These are phyloP conservation scores for Fusarium azukiicola DNA, from an alignment of 2,329 filamentous ascomycete genomes.

Conservation along the genomic window DNA sequence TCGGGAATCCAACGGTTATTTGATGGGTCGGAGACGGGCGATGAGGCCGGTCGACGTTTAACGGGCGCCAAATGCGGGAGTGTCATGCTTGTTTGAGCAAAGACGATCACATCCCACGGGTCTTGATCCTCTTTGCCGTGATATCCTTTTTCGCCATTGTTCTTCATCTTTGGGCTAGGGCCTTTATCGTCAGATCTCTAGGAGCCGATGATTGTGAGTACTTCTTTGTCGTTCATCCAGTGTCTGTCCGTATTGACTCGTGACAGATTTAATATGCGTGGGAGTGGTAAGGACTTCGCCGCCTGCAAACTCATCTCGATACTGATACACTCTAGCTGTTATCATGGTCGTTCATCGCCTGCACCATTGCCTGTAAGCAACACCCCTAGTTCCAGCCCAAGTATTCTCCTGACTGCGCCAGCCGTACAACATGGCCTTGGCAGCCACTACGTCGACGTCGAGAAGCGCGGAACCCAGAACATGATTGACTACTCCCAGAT, in stretches of 20 bases:
- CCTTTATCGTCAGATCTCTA: constrained; percentile 39
- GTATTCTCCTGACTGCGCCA: neutral
- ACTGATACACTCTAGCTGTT: neutral
- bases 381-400: rapidly evolving
- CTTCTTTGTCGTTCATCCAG: rapidly evolving
- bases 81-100: neutral
- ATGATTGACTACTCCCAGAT: constrained; percentile 44
- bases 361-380: constrained; percentile 35
- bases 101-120: neutral
- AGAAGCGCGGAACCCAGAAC: constrained; percentile 32
- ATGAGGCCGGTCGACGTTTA: neutral
- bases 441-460: constrained; percentile 37
- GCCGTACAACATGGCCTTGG: constrained; percentile 42
- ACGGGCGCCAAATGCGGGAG: neutral
- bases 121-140: constrained; percentile 11
- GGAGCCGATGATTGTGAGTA: constrained; percentile 45
- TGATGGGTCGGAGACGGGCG: neutral
- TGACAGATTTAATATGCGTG: constrained; percentile 41
- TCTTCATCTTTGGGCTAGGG: constrained; percentile 39
- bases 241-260: neutral
- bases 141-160: constrained; percentile 43
- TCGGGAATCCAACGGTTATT: neutral
- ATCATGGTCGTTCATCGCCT: constrained; percentile 40
- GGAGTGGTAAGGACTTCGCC: constrained; percentile 17
- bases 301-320: neutral